Base-by-base conservation (phyloP, 176 grass and related monocot species). In the Avena sativa region DNA sequence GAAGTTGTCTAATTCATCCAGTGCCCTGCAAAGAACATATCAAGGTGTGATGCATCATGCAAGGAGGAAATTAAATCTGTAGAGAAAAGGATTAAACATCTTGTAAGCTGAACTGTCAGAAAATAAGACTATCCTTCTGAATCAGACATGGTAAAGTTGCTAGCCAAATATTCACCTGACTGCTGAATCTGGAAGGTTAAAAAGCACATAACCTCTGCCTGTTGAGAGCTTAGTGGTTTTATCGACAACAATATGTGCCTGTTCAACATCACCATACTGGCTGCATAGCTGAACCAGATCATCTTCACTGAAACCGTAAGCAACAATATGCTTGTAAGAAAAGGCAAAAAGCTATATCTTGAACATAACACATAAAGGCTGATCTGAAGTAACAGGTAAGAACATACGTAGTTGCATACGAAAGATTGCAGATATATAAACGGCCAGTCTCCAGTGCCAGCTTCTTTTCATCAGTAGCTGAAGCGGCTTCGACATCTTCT, bases 1-100 rank as follows among this genome's bases (percentile, higher is more conserved):
- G 80, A 94, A 98, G 60, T 96, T 98, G 84, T 96, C 93, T 70
- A 98, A 87, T 90, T 98, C 95, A 88, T 93, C 92, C 58, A 98
- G 79, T 87, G 96, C 93, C 89, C 96, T 96, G 81, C 66, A 82
- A 87, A 70, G 12, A 20, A 68, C 14, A 63, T 71, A 86, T 67
- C 3, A 59, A 76, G 23, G 3, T 53, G n/a, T 49, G 50, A 53
- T 32, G 60, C 38, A 55, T 48, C 40, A 90, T 15, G 59, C 63
- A 88, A 84, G 13, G 40, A 79, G 58, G 36, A 77, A 80, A 36
- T 11, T 17, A 43, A 43, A 79, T 83, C 8, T 67, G 74, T 51
- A 28, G 17, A 44, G 48, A 0, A 66, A 65, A 40, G 8, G 36
- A 55, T 79, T 46, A 80, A 32, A 58, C 80, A 15, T 15, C 63